Evolutionary conservation across 2,329 filamentous ascomycete genomes (phyloP).

Genomic region (Trichoderma citrinoviride): DNA sequence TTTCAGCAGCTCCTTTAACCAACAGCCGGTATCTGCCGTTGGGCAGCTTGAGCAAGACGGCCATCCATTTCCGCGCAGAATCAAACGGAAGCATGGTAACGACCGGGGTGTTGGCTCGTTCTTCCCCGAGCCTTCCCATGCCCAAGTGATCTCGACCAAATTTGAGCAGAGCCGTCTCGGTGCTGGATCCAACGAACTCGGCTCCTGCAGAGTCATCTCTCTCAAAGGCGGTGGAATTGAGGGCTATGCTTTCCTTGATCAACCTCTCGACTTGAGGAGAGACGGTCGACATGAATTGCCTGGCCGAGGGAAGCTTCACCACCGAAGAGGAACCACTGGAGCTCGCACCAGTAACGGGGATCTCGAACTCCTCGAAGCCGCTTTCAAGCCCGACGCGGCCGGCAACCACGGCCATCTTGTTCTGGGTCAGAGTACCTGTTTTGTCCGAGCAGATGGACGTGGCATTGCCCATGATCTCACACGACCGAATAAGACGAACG

Average conservation of each 20-base stretch:
- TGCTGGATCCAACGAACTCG: constrained; percentile 53
- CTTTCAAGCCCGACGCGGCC: constrained; percentile 49
- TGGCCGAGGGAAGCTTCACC: constrained; percentile 31
- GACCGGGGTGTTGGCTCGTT: constrained; percentile 46
- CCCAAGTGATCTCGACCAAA: constrained; percentile 51
- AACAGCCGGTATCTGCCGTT: constrained; percentile 49
- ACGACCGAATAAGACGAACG: constrained; percentile 57
- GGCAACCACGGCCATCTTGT: constrained; percentile 60
- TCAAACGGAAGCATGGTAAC: constrained; percentile 54
- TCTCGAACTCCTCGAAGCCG: constrained; percentile 38
- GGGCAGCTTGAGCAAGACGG: constrained; percentile 48
- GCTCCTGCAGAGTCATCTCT: constrained; percentile 38
- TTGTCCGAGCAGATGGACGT: constrained; percentile 65
- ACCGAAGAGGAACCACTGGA: constrained; percentile 14
- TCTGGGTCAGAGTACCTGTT: constrained; percentile 63
- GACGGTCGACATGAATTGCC: constrained; percentile 32
- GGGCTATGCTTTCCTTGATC: constrained; percentile 41
- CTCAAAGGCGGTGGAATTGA: constrained; percentile 56
- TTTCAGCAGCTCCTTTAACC: constrained; percentile 58
- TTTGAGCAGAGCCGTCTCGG: constrained; percentile 52
- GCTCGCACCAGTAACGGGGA: constrained; percentile 20
- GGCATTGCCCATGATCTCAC: constrained; percentile 63
- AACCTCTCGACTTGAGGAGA: constrained; percentile 37
- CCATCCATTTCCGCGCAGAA: constrained; percentile 56
- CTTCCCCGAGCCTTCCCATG: constrained; percentile 45